Evolutionary conservation across 176 grass and related monocot genomes (phyloP), one percentile per base, ranked within the genome.

Genomic region (Zoysia japonica): DNA sequence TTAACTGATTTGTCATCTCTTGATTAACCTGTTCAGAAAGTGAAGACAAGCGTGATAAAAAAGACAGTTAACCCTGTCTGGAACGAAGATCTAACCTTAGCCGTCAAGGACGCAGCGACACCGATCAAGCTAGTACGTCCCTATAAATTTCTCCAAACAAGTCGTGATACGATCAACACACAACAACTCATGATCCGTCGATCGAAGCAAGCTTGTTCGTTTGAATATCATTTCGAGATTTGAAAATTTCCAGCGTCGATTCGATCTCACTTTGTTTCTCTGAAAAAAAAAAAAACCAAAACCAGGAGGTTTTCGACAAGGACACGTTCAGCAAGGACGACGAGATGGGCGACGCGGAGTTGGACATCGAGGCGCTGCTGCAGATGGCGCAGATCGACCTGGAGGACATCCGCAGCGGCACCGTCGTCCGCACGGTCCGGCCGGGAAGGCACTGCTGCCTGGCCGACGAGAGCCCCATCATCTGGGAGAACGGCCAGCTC

Each of bases 261-360:
- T 42, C 0, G 14, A 28, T 0, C 14, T 5, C 6, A 28, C 28
- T 28, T 56, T 56, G 14, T 5, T 10, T 45, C 11, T 36, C 5
- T 65, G 19, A 39, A 11, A 38, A 28, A 28, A 38, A 28, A 28
- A 28, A 28, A 28, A 28, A 28, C 28, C 28, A 28, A 28, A 28
- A 28, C 28, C 78, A 97, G 93, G 81, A 93, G 82, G 91, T 93
- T 7, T 91, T 87, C 6, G 91, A 97, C 68, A 89, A 89, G 62
- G 91, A 93, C 75, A 87, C 56, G 1, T 78, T 97, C 45, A 93
- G 80, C 15, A 86, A 42, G 3, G 91, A 97, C n/a, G 94, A 97
- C 65, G 2, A 2, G 6, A 97, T 97, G 94, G 94, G 94, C 1
- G 83, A 93, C 0, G 93, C 93, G 3, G 91, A 97, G 75, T 85